Percentiles rank a stretch among this genome's conserved stretches.
Conservation (phyloP, 2,329 filamentous ascomycete genomes). For the Fusarium sp. region DNA sequence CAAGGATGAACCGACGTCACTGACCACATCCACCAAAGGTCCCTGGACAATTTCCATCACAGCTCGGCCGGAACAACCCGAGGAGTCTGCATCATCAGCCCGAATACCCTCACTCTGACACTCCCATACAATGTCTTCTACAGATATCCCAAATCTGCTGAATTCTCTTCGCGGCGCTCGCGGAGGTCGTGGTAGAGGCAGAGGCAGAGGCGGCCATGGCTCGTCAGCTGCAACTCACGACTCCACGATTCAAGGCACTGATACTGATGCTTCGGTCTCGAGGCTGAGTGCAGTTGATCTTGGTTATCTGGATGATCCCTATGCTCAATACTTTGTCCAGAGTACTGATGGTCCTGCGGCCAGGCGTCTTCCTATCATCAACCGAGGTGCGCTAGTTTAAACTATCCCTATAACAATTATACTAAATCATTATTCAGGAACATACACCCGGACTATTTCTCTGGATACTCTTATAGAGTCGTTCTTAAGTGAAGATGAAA, state of each 20-base stretch:
- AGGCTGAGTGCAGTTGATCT: constrained; percentile 87
- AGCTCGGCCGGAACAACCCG: constrained; percentile 18
- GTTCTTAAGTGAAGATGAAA: constrained; percentile 69
- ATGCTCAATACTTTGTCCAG: constrained; percentile 77
- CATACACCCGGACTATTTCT: constrained; percentile 89
- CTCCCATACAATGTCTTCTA: constrained; percentile 69
- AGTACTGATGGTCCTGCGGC: constrained; percentile 60
- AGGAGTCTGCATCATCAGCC: constrained; percentile 1
- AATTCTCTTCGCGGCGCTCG: constrained; percentile 61
- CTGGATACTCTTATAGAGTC: constrained; percentile 81
- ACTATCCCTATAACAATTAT: not conserved
- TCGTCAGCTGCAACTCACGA: constrained; percentile 67
- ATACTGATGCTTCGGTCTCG: constrained; percentile 90
- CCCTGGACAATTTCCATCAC: constrained; percentile 3
- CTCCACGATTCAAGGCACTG: constrained; percentile 85
- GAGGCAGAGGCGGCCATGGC: constrained; percentile 52
- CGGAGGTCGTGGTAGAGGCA: constrained; percentile 51
- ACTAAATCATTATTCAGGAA: constrained; percentile 68
- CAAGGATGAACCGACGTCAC: constrained; percentile 30
- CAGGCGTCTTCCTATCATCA: constrained; percentile 89
- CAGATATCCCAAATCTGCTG: constrained; percentile 83
- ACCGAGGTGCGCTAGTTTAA: constrained; percentile 74
- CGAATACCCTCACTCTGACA: constrained; percentile 10
- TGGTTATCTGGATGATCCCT: constrained; percentile 87
- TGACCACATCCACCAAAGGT: constrained; percentile 2